Conservation (phyloP, 495 filamentous ascomycete species). For the Penicillium longicatenatum region DNA sequence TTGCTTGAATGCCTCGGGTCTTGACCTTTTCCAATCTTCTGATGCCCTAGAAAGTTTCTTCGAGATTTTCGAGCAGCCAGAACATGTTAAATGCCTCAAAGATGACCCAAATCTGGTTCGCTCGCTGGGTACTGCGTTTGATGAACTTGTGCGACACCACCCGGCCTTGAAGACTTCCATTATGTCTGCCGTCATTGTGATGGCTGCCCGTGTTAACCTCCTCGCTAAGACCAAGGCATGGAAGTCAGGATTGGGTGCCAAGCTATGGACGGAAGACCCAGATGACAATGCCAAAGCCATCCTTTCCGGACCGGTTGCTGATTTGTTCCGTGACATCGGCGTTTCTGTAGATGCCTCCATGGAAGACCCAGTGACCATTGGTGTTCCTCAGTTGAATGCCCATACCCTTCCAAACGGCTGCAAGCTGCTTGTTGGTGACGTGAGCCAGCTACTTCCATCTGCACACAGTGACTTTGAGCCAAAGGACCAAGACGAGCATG, state of each 20-base stretch:
- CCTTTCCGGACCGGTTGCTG: constrained; percentile 33
- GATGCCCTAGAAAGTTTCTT: constrained; percentile 82
- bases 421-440: constrained; percentile 37
- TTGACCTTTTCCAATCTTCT: constrained; percentile 85
- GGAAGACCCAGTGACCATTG: constrained; percentile 32
- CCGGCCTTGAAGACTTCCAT: constrained; percentile 77
- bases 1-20: constrained; percentile 84
- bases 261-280: constrained; percentile 65
- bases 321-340: constrained; percentile 41
- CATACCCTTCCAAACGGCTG: constrained; percentile 41
- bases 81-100: constrained; percentile 81
- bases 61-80: constrained; percentile 89
- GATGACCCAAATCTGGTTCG: constrained; percentile 60
- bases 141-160: constrained; percentile 93
- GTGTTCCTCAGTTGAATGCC: constrained; percentile 35
- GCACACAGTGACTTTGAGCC: constrained; percentile 39
- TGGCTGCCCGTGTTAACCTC: constrained; percentile 75
- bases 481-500: constrained; percentile 48
- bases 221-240: constrained; percentile 68
- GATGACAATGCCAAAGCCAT: constrained; percentile 37
- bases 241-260: constrained; percentile 71
- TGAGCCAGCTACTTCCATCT: constrained; percentile 32
- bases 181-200: constrained; percentile 75
- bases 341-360: constrained; percentile 28
- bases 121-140: constrained; percentile 77